Conservation (phyloP, 2,329 filamentous ascomycete genomes). For the Aspergillus sp. region DNA sequence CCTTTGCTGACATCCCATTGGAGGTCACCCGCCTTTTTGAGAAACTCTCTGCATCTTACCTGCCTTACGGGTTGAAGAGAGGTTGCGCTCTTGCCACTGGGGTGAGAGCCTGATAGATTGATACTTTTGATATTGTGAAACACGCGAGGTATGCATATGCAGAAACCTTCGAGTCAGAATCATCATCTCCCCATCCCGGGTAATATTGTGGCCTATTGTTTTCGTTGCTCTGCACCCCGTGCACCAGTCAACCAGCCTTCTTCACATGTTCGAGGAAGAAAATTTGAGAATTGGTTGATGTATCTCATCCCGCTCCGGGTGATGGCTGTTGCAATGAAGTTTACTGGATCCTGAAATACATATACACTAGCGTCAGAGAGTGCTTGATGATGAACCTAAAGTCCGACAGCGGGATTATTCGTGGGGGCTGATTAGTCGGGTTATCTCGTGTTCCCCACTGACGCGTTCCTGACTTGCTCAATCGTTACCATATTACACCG, state of each 20-base stretch:
- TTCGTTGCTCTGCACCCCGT: too few species aligned
- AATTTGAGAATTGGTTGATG: background rate
- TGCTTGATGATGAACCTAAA: slow-evolving; percentile 10
- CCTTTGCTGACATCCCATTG: background rate
- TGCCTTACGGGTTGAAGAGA: too few species aligned
- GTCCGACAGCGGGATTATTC: slow-evolving; percentile 12
- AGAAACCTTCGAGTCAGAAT: background rate
- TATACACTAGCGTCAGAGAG: slow-evolving; percentile 10
- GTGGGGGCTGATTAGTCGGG: slow-evolving; percentile 17
- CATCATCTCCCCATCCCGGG: background rate
- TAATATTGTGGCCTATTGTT: too few species aligned
- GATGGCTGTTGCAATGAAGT: background rate
- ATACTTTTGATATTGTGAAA: background rate
- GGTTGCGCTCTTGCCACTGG: too few species aligned
- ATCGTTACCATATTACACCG: slow-evolving; percentile 8
- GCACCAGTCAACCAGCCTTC: background rate
- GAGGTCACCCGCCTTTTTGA: background rate
- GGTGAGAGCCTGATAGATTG: too few species aligned
- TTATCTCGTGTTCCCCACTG: slow-evolving; percentile 22
- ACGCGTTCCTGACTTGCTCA: slow-evolving; percentile 28
- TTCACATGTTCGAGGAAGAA: background rate
- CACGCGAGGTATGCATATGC: background rate
- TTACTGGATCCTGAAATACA: slow-evolving; percentile 7
- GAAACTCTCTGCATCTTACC: too few species aligned
- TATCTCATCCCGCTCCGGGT: background rate